phyloP scores from a whole-genome alignment of 169 alveolate genomes.

The Theileria annulata region DNA sequence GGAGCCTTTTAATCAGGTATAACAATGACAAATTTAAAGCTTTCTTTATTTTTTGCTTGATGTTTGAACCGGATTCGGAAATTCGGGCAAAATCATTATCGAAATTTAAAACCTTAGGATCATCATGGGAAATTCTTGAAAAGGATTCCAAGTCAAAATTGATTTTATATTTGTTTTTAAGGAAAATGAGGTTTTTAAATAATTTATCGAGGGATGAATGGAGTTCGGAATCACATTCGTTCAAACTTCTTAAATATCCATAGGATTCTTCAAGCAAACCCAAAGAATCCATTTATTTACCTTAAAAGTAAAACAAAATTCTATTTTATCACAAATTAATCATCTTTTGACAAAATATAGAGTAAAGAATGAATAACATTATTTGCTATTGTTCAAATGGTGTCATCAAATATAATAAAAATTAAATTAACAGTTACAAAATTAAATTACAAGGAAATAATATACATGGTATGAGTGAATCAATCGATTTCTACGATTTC shows the following conservation, averaged over 20 bases:
- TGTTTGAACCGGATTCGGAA: neutral
- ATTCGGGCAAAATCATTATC: neutral
- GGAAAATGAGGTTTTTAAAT: neutral
- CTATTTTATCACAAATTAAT: neutral
- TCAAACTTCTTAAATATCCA: neutral
- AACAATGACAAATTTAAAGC: neutral
- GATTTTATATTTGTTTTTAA: constrained; percentile 1
- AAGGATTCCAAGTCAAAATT: constrained; percentile 20
- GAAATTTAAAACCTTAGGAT: neutral
- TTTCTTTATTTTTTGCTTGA: neutral
- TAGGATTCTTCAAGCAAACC: neutral
- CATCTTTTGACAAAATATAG: neutral
- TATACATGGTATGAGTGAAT: neutral
- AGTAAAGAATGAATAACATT: neutral
- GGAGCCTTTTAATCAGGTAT: neutral
- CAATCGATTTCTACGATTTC: constrained; percentile 7
- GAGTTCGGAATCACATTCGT: neutral
- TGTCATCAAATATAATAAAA: neutral
- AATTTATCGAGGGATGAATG: neutral
- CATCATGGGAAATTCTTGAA: neutral
- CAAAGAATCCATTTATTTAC: neutral
- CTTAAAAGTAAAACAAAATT: neutral
- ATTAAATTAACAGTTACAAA: neutral
- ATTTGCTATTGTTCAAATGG: neutral
- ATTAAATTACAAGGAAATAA: neutral